These are phyloP conservation scores for Ceratopteris richardii DNA, from an alignment of 75 land plant genomes.

Conservation along the genomic window DNA sequence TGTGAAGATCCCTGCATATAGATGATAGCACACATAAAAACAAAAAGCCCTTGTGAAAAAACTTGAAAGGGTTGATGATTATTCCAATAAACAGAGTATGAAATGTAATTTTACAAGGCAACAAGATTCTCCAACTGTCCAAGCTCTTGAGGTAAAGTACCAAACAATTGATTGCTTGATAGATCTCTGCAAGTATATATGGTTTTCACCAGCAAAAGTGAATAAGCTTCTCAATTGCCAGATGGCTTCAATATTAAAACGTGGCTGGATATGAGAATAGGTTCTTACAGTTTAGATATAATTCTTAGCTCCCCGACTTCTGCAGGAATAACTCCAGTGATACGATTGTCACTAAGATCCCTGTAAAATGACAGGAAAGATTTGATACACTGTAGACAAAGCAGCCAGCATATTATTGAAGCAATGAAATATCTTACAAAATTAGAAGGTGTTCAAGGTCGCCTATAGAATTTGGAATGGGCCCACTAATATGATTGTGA, in stretches of 20 bases:
- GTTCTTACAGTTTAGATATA: constrained; percentile 38
- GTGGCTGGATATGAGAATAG: not conserved
- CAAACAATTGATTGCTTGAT: constrained; percentile 30
- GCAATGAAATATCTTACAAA: constrained; percentile 7
- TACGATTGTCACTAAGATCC: constrained; percentile 34
- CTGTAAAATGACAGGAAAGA: constrained; percentile 10
- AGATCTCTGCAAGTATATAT: constrained; percentile 41
- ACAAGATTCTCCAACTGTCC: constrained; percentile 43
- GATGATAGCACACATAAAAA: not conserved
- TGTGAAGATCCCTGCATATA: constrained; percentile 40
- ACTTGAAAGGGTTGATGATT: not conserved
- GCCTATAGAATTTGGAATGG: constrained; percentile 46
- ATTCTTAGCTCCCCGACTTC: constrained; percentile 45
- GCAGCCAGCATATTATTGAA: not conserved
- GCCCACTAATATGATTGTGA: constrained; percentile 24
- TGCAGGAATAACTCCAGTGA: constrained; percentile 37
- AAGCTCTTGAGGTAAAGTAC: constrained; percentile 44
- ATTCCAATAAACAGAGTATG: no score
- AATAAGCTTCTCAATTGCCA: no score
- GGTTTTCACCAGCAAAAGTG: no score
- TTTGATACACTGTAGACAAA: not conserved
- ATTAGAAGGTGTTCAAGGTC: constrained; percentile 46
- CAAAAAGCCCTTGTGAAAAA: not conserved
- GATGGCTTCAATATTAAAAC: no score
- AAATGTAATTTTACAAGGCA: constrained; percentile 41